These are phyloP conservation scores for Paraphaeosphaeria minitans DNA, from an alignment of 2,329 filamentous ascomycete species.

Conservation along the genomic window DNA sequence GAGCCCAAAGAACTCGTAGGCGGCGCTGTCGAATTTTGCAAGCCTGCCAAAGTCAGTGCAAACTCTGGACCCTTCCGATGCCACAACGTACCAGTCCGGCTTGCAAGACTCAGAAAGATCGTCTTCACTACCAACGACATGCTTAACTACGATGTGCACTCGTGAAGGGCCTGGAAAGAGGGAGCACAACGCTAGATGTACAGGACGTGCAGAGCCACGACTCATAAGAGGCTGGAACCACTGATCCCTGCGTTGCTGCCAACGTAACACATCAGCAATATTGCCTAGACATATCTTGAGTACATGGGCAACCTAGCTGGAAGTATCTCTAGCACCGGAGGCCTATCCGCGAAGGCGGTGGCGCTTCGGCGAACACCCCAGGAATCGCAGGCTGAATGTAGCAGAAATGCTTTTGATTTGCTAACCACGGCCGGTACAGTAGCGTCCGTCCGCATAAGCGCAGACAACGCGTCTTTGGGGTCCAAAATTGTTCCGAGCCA, in stretches of 20 bases:
- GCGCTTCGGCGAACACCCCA: not conserved
- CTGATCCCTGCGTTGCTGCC: not conserved
- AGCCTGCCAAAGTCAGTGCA: not conserved
- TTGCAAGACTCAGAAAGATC: not conserved
- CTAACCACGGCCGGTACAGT: not conserved
- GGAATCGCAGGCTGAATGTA: not conserved
- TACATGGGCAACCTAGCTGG: not conserved
- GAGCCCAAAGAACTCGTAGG: not conserved
- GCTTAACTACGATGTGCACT: not conserved
- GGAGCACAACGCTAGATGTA: not conserved
- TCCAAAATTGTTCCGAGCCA: conserved; percentile 1
- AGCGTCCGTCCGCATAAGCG: not conserved
- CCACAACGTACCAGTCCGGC: not conserved
- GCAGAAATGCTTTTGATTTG: not conserved
- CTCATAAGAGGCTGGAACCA: not conserved
- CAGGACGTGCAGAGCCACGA: not conserved
- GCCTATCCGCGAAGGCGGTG: not conserved
- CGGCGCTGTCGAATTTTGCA: conserved; percentile 2
- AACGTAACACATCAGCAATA: not conserved
- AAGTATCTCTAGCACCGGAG: not conserved
- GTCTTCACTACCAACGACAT: conserved; percentile 1
- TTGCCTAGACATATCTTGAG: not conserved
- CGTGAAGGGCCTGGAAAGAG: not conserved
- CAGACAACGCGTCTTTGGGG: not conserved
- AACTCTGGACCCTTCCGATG: not conserved